Base-by-base conservation (phyloP, 371 early-diverging fungal species). In the Mortierella sp. region DNA sequence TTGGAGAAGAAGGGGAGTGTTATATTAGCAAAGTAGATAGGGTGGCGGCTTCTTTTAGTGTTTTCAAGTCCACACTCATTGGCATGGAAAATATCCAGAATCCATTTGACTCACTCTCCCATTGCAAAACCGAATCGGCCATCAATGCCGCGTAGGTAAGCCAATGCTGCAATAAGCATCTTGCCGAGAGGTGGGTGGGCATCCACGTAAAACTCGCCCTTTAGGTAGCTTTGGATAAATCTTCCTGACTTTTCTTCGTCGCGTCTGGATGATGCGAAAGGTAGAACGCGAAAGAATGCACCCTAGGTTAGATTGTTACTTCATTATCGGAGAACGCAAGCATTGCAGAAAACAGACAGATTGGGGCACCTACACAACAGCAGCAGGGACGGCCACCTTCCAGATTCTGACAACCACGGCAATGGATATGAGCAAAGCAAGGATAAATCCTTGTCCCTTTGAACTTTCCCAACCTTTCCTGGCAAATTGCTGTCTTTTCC, bases 141-240 rank as follows among this genome's bases (percentile, higher is more conserved):
- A 75, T 97, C 86, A 76, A 96, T 98, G 2, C 96, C 94, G 30
- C 93, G 93, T 9, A 99, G 44, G 64, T 89, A 84, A 44, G 96
- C 99, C 16, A 97, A 89, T 7, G 98, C 80, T 0, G 96, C 99
- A 37, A 96, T 93, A 18, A 99, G 85, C 88, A 99, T 95, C 83
- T 99, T 99, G 47, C 99, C 99, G 47, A 99, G 89, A 0, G 99
- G 99, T 48, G 99, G 99, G 84, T 99, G 99, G 1, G 99, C 99
- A 82, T 99, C 99, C 82, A 98, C 96, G 82, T 99, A 92, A 82
- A 99, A 99, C 55, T 91, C 91, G 48, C 91, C 88, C 53, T 96
- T 93, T 45, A 98, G 81, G 82, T 99, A 98, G 81, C 97, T 66
- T 15, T 14, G 57, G 0, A 65, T 57, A 30, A 72, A 72, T 7